Evolutionary conservation across 2,329 filamentous ascomycete genomes (phyloP), one percentile per base, ranked within the genome.

Genomic region (Trichophyton equinum): DNA sequence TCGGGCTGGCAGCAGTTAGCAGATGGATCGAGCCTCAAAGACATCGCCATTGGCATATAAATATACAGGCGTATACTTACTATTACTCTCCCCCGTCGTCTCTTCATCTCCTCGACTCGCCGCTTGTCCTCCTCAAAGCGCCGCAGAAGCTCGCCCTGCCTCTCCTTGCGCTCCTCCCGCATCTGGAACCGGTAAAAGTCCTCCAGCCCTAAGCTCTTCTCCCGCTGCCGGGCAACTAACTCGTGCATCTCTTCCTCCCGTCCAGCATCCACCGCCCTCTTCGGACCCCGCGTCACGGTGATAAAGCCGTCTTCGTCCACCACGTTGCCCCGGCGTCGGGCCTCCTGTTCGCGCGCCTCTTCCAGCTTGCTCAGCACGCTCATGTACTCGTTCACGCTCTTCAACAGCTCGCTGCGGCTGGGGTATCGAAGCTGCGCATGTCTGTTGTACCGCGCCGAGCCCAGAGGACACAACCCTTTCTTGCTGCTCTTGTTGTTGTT

Each of bases 301-400:
- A 97, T 82, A 72, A 99, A 99, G 1, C 94, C 94, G 73, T 99
- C 94, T 69, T 90, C 91, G 72, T 99, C 94, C 0, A 92, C 90
- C 68, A 90, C 85, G 66, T 87, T 86, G 63, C 89, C 84, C 63
- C 86, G 77, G 70, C 76, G 87, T 70, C 78, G 80, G 33, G 33
- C 33, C 9, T 38, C 33, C 11, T 9, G 33, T 38, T 38, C 33
- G 33, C 33, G 33, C 8, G 33, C 33, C 11, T 38, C 33, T 38
- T 38, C 33, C 75, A 77, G 85, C 65, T 69, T 81, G 67, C 78
- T 85, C 76, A 91, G 97, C n/a, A 85, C 79, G 22, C 82, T 81
- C 81, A 97, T 95, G 78, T 91, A 97, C 40, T 85, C 84, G 69
- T 96, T 91, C 25, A 96, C 86, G 3, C 84, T 82, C 44, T 79